Evolutionary conservation across 202 grass and related monocot species (phyloP).

Genomic region (Digitaria exilis): DNA sequence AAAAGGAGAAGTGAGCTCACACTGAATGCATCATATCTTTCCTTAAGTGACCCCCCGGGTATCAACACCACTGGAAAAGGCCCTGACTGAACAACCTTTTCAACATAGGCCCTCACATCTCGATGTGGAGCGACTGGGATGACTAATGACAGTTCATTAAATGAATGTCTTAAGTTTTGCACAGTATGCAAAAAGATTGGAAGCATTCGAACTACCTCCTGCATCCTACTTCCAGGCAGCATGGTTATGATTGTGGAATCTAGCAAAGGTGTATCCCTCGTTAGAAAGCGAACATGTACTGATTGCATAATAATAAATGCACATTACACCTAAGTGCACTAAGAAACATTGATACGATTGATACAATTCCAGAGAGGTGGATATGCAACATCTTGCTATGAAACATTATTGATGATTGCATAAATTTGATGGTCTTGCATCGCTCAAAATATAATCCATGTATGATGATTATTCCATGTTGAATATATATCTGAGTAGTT

Average conservation of each 20-base stretch:
- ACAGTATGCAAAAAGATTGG: constrained; percentile 74
- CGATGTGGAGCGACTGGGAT: constrained; percentile 89
- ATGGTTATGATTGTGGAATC: constrained; percentile 79
- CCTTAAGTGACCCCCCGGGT: constrained; percentile 64
- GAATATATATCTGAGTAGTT: constrained; percentile 12
- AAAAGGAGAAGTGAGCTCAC: constrained; percentile 53
- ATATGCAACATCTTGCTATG: constrained; percentile 15
- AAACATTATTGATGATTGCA: constrained; percentile 12
- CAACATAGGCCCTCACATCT: constrained; percentile 63
- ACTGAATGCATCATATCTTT: constrained; percentile 87
- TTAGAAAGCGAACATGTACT: constrained; percentile 37
- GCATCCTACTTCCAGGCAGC: constrained; percentile 93
- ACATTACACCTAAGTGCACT: constrained; percentile 12
- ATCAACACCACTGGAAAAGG: constrained; percentile 61
- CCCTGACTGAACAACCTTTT: constrained; percentile 49
- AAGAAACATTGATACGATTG: constrained; percentile 12
- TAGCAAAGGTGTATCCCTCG: constrained; percentile 48
- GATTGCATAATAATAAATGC: constrained; percentile 22
- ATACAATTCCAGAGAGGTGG: constrained; percentile 10
- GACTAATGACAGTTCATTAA: constrained; percentile 64
- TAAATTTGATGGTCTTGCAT: constrained; percentile 8
- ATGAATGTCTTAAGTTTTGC: constrained; percentile 59
- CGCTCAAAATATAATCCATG: not conserved
- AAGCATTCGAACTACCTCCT: constrained; percentile 90
- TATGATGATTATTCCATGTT: constrained; percentile 3